phyloP scores from a whole-genome alignment of 2,329 filamentous ascomycete species.

The Xylariales sp. region DNA sequence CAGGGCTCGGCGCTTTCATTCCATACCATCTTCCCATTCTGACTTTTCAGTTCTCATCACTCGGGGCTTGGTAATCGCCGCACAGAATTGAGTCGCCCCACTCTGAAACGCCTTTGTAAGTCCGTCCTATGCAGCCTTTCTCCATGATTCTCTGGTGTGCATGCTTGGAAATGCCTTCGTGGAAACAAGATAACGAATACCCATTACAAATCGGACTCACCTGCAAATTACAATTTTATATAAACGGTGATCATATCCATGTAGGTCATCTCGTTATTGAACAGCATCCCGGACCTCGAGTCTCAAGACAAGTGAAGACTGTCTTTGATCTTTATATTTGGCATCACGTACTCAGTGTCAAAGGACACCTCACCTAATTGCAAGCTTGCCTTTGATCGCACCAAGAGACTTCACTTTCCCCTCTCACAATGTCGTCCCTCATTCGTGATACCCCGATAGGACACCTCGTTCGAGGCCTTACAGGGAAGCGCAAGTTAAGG shows the following conservation, averaged over 20 bases:
- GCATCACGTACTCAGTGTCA: not conserved
- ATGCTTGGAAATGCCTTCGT: no score
- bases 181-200: no score
- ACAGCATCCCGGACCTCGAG: not conserved
- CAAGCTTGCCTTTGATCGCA: no score
- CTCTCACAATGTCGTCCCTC: constrained; percentile 13
- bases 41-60: not conserved
- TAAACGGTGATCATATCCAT: not conserved
- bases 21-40: not conserved
- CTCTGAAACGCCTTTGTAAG: no score
- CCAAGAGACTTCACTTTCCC: no score
- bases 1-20: no score
- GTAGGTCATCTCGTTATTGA: not conserved
- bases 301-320: not conserved
- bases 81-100: not conserved
- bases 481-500: constrained; percentile 18
- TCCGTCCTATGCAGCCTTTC: no score
- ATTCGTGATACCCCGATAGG: constrained; percentile 24
- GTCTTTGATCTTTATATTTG: not conserved
- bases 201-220: no score
- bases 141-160: no score
- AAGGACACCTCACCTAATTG: no score
- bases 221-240: not conserved
- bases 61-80: constrained; percentile 4
- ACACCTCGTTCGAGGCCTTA: constrained; percentile 23